Conservation (phyloP, 805 yeast genomes). For the Saccharomycopsis olivae region DNA sequence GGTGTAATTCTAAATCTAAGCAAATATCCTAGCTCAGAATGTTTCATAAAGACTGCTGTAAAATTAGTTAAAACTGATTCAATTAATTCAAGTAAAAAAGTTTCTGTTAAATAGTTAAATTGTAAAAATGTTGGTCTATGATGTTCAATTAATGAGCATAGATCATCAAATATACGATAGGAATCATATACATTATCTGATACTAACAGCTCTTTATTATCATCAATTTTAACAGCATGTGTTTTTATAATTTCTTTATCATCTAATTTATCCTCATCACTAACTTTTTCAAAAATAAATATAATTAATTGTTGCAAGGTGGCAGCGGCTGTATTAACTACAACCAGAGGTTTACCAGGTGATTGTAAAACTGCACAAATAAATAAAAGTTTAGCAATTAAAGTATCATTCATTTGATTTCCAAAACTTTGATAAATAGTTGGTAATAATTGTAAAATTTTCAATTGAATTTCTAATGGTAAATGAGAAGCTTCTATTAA, state of each 20-base stretch:
- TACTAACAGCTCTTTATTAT: conserved; percentile 32
- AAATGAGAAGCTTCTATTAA: conserved; percentile 64
- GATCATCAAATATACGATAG: conserved; percentile 55
- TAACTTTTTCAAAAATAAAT: conserved; percentile 61
- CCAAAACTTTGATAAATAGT: conserved; percentile 58
- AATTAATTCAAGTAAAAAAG: conserved; percentile 69
- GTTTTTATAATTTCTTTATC: conserved; percentile 21
- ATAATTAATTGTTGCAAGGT: conserved; percentile 80
- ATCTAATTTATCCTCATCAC: conserved; percentile 28
- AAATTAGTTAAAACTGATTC: conserved; percentile 71
- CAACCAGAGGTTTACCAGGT: conserved; percentile 61
- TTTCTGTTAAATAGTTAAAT: conserved; percentile 42
- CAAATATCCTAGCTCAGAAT: conserved; percentile 54
- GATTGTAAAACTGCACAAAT: conserved; percentile 67
- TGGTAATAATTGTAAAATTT: conserved; percentile 76
- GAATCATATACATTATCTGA: conserved; percentile 57
- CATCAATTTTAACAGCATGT: conserved; percentile 35
- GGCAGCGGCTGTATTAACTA: conserved; percentile 85
- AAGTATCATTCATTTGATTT: conserved; percentile 39
- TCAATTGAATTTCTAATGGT: conserved; percentile 75
- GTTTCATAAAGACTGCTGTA: conserved; percentile 39
- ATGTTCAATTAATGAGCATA: conserved; percentile 57
- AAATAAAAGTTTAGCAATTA: conserved; percentile 46
- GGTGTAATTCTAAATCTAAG: conserved; percentile 68
- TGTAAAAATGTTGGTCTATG: conserved; percentile 46